Conservation (phyloP, 2,329 filamentous ascomycete genomes). For the Colletotrichum phormii region DNA sequence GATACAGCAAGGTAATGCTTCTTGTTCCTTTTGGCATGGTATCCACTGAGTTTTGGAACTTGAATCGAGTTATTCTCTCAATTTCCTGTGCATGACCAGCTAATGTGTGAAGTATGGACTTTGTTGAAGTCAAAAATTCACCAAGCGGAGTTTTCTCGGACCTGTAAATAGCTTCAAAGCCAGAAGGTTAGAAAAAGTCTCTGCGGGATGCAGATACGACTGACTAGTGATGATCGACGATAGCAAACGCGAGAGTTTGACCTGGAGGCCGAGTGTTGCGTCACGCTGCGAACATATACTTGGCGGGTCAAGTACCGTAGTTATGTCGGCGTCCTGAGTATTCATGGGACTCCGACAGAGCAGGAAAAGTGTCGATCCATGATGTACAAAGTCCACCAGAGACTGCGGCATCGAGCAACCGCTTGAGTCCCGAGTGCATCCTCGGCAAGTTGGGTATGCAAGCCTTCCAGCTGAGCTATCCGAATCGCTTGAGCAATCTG, state of each 20-base stretch:
- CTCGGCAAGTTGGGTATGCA: constrained; percentile 54
- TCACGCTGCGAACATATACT: constrained; percentile 43
- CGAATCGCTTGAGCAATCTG: constrained; percentile 53
- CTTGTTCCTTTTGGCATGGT: constrained; percentile 51
- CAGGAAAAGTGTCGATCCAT: constrained; percentile 54
- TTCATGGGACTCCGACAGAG: constrained; percentile 51
- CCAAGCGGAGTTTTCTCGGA: constrained; percentile 45
- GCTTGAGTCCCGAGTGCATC: constrained; percentile 47
- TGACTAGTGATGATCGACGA: constrained; percentile 50
- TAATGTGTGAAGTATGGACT: constrained; percentile 49
- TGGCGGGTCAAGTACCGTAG: constrained; percentile 41
- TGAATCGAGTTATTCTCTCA: constrained; percentile 46
- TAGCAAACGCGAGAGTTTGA: constrained; percentile 48
- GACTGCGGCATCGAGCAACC: constrained; percentile 47
- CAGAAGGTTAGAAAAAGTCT: fast-evolving
- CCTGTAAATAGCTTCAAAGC: constrained; percentile 48
- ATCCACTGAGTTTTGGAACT: constrained; percentile 45
- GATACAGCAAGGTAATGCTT: constrained; percentile 52
- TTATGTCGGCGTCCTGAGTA: constrained; percentile 52
- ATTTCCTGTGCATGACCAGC: constrained; percentile 53
- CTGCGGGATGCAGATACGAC: background rate
- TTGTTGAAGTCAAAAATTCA: constrained; percentile 50
- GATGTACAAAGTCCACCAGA: constrained; percentile 56
- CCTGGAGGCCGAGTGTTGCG: constrained; percentile 48
- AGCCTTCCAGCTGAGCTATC: constrained; percentile 53